Evolutionary conservation across 768 basidiomycete species (phyloP).

Genomic region (Mycena polygramma): DNA sequence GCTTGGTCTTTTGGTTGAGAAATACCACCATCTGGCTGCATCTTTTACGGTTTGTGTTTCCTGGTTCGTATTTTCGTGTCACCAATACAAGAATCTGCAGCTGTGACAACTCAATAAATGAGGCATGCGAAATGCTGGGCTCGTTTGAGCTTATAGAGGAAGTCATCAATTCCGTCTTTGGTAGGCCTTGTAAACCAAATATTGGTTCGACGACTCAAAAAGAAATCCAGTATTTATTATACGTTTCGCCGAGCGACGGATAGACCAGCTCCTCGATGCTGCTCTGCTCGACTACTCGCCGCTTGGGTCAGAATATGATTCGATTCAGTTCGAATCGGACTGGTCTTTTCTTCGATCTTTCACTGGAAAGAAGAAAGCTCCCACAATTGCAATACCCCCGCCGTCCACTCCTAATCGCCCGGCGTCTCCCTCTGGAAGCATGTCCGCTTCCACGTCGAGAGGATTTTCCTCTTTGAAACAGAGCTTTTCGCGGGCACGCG

Average conservation of each 20-base stretch:
- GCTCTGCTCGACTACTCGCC: constrained; percentile 88
- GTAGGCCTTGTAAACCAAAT: constrained; percentile 55
- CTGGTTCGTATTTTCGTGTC: not conserved
- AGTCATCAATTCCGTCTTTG: constrained; percentile 94
- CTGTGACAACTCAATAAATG: constrained; percentile 83
- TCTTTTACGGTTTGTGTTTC: constrained; percentile 68
- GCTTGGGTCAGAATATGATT: constrained; percentile 81
- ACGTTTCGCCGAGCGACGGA: constrained; percentile 88
- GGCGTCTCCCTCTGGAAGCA: constrained; percentile 63
- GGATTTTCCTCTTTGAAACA: constrained; percentile 78
- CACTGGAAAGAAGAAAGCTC: constrained; percentile 68
- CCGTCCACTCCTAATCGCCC: constrained; percentile 63
- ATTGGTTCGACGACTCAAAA: constrained; percentile 28
- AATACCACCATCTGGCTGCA: constrained; percentile 93
- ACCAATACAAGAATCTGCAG: constrained; percentile 10
- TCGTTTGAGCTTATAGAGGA: constrained; percentile 91
- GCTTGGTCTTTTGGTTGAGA: constrained; percentile 94
- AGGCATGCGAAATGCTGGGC: constrained; percentile 86
- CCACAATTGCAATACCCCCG: constrained; percentile 43
- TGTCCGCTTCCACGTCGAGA: constrained; percentile 62
- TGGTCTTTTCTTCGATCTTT: constrained; percentile 93
- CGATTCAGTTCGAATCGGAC: constrained; percentile 94
- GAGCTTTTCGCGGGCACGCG: constrained; percentile 68
- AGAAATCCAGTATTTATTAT: constrained; percentile 87
- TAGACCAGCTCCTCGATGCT: constrained; percentile 88